Base-by-base conservation (phyloP, 495 filamentous ascomycete species). In the Penicillium lividum region DNA sequence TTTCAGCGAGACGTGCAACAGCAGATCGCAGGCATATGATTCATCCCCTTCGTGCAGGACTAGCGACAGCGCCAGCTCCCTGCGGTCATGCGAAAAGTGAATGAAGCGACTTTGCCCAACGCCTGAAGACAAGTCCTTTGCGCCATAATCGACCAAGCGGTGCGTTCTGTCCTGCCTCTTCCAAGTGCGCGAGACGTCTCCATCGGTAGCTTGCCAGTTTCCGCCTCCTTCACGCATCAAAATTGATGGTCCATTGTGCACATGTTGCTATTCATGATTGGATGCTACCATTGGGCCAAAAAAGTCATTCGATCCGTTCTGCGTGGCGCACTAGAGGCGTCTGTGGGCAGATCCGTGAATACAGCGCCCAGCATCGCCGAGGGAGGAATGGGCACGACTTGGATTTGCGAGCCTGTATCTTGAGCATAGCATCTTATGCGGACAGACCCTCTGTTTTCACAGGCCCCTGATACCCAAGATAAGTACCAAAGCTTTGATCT, bases 171-270 rank as follows among this genome's bases (percentile, higher is more conserved):
- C 9, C 44, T 46, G 44, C 44, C 44, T 46, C 44, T 46, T 7
- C 28, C 18, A 46, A 46, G 6, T 46, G 18, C 44, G 44, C 44
- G 44, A 46, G 44, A 10, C 44, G 6, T 46, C 44, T 46, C 15
- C 18, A 46, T 46, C 27, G 18, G 44, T 46, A 46, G 44, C 44
- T 46, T 46, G 44, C 44, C 18, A 46, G 44, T 46, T 46, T 46
- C 44, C 13, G 44, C 44, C 44, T 22, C 2, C 1, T 28, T 10
- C 15, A 8, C 49, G 49, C 49, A 22, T 51, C 30, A 7, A 40
- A 40, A n/a, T 3, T 40, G 11, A 3, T 15, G 1, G n/a, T 40
- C 36, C 10, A 40, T 3, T 6, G 10, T 40, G 10, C 13, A 48
- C 13, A 48, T 48, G 8, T 30, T 48, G 22, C 22, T 25, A 5